phyloP scores from a whole-genome alignment of 2,329 filamentous ascomycete species.

The Aspergillus sp. region DNA sequence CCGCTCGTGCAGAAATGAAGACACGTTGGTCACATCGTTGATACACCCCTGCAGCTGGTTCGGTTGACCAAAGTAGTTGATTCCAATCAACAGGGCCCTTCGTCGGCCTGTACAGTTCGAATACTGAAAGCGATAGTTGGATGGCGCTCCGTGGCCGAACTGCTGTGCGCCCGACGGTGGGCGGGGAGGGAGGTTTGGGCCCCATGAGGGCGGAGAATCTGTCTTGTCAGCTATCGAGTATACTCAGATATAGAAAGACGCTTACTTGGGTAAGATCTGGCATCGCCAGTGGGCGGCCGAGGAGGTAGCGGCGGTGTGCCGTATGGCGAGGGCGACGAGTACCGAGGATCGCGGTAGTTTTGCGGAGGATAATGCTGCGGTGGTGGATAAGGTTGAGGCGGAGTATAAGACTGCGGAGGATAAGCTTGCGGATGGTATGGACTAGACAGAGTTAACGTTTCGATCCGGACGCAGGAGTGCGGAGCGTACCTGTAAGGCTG shows the following conservation, averaged over 20 bases:
- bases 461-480: neutral
- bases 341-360: constrained; percentile 4
- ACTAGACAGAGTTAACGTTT: neutral
- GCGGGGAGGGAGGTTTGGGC: constrained; percentile 64
- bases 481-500: constrained; percentile 14
- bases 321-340: constrained; percentile 14
- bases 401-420: constrained; percentile 4
- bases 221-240: neutral
- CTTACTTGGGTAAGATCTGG: constrained; percentile 25
- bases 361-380: constrained; percentile 8
- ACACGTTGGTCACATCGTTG: constrained; percentile 98
- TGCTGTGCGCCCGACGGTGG: constrained; percentile 70
- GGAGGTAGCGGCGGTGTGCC: constrained; percentile 26
- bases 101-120: constrained; percentile 85
- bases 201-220: constrained; percentile 57
- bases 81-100: constrained; percentile 89
- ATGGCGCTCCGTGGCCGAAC: constrained; percentile 80
- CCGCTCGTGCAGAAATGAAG: constrained; percentile 78
- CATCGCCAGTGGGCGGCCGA: constrained; percentile 18
- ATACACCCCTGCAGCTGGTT: constrained; percentile 91
- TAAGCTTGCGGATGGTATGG: constrained; percentile 10
- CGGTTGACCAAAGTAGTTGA: constrained; percentile 93
- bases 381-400: neutral
- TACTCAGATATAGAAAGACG: no score
- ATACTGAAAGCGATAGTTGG: constrained; percentile 85